Percentiles rank a stretch among this genome's conserved stretches.
These are phyloP conservation scores for Mycena galopus DNA, from an alignment of 768 basidiomycete species.

Conservation along the genomic window DNA sequence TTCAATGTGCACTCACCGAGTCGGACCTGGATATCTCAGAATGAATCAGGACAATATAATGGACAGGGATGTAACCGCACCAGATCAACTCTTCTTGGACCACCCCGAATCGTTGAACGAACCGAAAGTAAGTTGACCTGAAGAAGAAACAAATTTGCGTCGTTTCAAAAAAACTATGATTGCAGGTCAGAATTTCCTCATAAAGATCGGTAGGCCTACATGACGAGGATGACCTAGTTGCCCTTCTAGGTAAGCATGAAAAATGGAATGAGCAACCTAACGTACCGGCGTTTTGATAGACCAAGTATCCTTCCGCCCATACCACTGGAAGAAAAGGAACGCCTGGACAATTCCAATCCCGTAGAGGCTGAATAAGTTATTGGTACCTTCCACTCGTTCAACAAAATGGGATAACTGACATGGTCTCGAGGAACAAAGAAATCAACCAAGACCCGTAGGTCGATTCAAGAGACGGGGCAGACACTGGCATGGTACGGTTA, in stretches of 20 bases:
- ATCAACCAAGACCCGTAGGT: slow-evolving; percentile 31
- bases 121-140: slow-evolving; percentile 16
- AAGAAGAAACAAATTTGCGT: slow-evolving; percentile 22
- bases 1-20: slow-evolving; percentile 12
- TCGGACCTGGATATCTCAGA: slow-evolving; percentile 9
- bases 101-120: slow-evolving; percentile 11
- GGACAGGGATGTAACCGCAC: not conserved
- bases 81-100: slow-evolving; percentile 15
- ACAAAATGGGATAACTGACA: not conserved
- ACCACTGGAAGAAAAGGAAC: slow-evolving; percentile 22
- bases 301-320: not conserved
- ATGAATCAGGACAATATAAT: not conserved
- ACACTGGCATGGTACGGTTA: too few species aligned
- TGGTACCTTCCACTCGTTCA: not conserved
- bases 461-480: not conserved
- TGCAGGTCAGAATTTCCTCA: not conserved
- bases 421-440: slow-evolving; percentile 23
- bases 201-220: not conserved
- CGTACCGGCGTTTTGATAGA: not conserved
- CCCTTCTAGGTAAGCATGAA: not conserved
- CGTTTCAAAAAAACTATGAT: slow-evolving; percentile 19
- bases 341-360: slow-evolving; percentile 21
- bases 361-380: slow-evolving; percentile 9
- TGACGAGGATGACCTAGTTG: slow-evolving; percentile 8
- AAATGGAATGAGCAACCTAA: too few species aligned